These are phyloP conservation scores for Irpex rosettiformis DNA, from an alignment of 1,284 basidiomycete genomes.

Conservation along the genomic window DNA sequence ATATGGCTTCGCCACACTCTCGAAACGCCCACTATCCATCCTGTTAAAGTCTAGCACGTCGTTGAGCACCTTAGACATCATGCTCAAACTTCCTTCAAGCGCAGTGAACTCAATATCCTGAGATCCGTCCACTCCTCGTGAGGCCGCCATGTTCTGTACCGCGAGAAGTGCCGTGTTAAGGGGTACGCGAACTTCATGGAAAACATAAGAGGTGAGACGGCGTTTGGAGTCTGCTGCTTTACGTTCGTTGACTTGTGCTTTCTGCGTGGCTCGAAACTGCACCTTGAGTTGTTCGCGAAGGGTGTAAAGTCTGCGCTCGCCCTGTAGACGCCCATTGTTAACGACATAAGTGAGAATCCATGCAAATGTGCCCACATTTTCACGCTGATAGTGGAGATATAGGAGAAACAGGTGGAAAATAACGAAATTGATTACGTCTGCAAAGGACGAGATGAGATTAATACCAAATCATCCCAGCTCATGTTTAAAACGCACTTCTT, in stretches of 20 bases:
- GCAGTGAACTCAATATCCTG: conserved; percentile 80
- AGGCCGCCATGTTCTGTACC: conserved; percentile 86
- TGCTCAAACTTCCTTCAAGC: conserved; percentile 77
- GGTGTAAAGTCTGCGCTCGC: conserved; percentile 58
- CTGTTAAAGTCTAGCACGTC: conserved; percentile 82
- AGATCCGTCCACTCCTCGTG: conserved; percentile 54
- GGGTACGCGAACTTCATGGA: conserved; percentile 86
- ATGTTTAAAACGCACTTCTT: conserved; percentile 42
- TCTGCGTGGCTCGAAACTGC: conserved; percentile 76
- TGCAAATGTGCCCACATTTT: conserved; percentile 36
- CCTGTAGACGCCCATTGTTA: conserved; percentile 24
- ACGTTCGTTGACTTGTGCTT: conserved; percentile 82
- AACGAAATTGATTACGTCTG: conserved; percentile 64
- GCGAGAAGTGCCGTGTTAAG: conserved; percentile 87
- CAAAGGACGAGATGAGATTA: not conserved
- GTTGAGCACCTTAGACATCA: conserved; percentile 93
- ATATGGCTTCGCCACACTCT: conserved; percentile 71
- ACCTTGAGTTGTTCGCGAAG: conserved; percentile 73
- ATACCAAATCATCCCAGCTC: not conserved
- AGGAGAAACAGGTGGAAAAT: conserved; percentile 60
- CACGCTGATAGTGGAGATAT: conserved; percentile 53
- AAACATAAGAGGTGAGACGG: conserved; percentile 76
- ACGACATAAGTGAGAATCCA: not conserved
- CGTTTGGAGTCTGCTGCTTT: conserved; percentile 78
- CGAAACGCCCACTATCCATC: conserved; percentile 80